phyloP scores from a whole-genome alignment of 768 basidiomycete genomes.

The Tricholomella constricta region DNA sequence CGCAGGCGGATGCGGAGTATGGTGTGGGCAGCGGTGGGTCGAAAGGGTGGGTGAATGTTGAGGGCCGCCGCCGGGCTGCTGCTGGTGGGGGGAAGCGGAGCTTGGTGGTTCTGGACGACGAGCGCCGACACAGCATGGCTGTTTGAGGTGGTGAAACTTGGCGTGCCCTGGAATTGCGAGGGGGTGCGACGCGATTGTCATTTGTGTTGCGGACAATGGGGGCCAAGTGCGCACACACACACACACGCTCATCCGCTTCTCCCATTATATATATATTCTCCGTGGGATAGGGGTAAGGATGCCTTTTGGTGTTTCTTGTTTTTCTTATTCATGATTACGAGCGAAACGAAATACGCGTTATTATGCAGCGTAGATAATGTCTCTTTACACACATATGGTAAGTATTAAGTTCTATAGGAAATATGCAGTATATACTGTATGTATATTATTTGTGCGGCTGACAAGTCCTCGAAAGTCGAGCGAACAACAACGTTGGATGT shows the following conservation, averaged over 20 bases:
- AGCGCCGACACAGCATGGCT: constrained; percentile 68
- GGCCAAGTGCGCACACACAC: neutral
- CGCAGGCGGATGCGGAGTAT: constrained; percentile 73
- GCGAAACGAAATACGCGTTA: constrained; percentile 1
- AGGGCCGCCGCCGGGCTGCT: constrained; percentile 52
- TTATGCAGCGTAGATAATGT: constrained; percentile 7
- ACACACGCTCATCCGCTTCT: neutral
- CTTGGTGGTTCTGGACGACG: constrained; percentile 49
- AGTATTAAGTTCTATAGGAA: constrained; percentile 5
- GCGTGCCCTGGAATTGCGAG: neutral
- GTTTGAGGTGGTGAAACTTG: constrained; percentile 36
- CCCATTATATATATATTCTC: neutral
- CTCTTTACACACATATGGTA: constrained; percentile 8
- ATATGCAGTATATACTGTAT: constrained; percentile 9
- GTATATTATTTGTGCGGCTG: constrained; percentile 11
- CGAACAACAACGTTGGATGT: too few species aligned
- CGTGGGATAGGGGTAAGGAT: neutral
- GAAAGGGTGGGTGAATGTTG: constrained; percentile 53
- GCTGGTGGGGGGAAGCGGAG: constrained; percentile 30
- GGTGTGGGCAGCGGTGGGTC: constrained; percentile 21
- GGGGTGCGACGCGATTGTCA: neutral
- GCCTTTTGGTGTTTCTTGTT: neutral
- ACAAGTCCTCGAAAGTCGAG: too few species aligned
- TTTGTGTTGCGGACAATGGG: constrained; percentile 8
- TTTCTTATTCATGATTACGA: constrained; percentile 13